Evolutionary conservation across 208 protist genomes (phyloP).

Genomic region (Acanthamoeba royreba): DNA sequence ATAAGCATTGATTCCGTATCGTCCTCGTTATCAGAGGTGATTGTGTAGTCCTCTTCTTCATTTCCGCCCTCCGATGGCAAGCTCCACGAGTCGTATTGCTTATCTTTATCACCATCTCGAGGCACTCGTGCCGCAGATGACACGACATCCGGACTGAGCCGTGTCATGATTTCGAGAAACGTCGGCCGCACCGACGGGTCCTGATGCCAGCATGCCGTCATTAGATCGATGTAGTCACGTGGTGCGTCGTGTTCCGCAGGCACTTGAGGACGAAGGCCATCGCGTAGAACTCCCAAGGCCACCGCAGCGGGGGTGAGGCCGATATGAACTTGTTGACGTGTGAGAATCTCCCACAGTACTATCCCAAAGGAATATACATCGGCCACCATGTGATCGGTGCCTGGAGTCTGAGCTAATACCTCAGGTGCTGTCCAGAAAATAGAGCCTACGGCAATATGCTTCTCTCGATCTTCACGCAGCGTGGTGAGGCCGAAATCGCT

Average conservation of each 20-base stretch:
- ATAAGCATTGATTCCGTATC: not conserved
- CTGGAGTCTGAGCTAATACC: not conserved
- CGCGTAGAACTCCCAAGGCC: constrained; percentile 6
- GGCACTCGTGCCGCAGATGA: not conserved
- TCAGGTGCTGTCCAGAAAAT: constrained; percentile 21
- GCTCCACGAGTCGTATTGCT: not conserved
- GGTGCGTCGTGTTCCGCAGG: not conserved
- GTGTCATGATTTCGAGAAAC: constrained; percentile 48
- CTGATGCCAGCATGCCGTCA: not conserved
- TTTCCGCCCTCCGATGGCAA: not conserved
- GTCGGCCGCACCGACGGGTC: not conserved
- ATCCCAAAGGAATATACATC: constrained; percentile 52
- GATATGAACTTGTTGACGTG: not conserved
- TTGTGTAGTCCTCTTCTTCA: not conserved
- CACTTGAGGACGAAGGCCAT: not conserved
- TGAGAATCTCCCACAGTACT: constrained; percentile 42
- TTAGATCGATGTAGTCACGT: not conserved
- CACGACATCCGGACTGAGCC: not conserved
- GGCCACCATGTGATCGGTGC: not conserved
- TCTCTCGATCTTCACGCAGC: not conserved
- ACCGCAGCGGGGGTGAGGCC: constrained; percentile 23
- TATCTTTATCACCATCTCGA: not conserved
- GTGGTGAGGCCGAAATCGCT: constrained; percentile 39
- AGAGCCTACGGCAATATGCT: not conserved
- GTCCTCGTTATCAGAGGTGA: not conserved